Base-by-base conservation (phyloP, 805 yeast species). In the Cyberlindnera saturnus region DNA sequence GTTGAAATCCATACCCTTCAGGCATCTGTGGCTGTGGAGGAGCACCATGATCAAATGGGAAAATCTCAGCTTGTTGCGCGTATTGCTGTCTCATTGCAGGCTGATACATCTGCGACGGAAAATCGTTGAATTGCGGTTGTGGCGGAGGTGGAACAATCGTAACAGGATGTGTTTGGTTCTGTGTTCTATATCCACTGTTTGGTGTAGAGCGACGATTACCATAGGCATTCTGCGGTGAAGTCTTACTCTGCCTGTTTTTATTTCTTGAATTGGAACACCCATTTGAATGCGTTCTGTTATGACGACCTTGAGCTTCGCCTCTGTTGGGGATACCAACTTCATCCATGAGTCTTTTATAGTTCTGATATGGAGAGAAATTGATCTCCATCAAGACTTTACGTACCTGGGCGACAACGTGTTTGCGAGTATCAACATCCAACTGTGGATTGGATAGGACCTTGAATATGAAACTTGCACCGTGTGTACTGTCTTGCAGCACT, bases 281-380 rank as follows among this genome's bases (percentile, higher is more conserved):
- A 17, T 45, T 50, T 2, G 62, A 57, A 30, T 56, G 57, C 16
- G 50, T 41, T 53, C 62, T 56, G 13, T 36, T 42, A 35, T 51
- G 60, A 18, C 59, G 54, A 18, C 40, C 18, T 35, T 9, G 39
- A 36, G 19, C 31, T 29, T 47, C 54, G 32, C 39, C 36, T 44
- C 57, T 49, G 31, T 37, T 44, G 18, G 48, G 34, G 40, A 90
- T 67, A 3, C 97, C 97, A 48, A 89, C 91, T 62, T 91, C 98
- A 53, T 91, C 98, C 74, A 90, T 76, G 44, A 93, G 69, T 50
- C 95, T 79, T 58, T 86, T 86, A 63, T 87, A 86, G 31, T 84
- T 86, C 59, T 86, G 95, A 40, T 65, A 69, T 26, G 74, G 67
- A 36, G 69, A 54, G 32, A 82, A 71, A 45, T 77, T 78, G 54